Percentiles rank a stretch among this genome's conserved stretches.
These are phyloP conservation scores for Chenopodium album DNA, from an alignment of 148 eudicot species.

Conservation along the genomic window DNA sequence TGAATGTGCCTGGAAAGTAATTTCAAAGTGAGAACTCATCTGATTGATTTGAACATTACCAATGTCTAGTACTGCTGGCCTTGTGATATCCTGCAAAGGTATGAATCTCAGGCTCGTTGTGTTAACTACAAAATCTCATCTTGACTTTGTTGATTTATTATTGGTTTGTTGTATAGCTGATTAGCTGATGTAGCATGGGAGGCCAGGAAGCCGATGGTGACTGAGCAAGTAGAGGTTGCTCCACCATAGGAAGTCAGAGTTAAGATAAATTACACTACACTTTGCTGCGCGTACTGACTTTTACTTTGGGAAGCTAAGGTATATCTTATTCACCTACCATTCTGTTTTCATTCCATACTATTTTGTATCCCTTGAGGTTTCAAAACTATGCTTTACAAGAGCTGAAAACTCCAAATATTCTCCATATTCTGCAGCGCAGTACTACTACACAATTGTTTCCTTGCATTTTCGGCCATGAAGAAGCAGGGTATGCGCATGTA, in stretches of 20 bases:
- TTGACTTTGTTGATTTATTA: neutral
- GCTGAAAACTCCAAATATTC: neutral
- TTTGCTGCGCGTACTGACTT: slow-evolving; percentile 32
- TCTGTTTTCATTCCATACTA: neutral
- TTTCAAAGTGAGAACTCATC: neutral
- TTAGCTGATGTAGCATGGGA: slow-evolving; percentile 39
- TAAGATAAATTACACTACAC: slow-evolving; percentile 38
- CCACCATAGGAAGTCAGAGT: slow-evolving; percentile 41
- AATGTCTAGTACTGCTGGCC: slow-evolving; percentile 36
- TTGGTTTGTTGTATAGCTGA: slow-evolving; percentile 14
- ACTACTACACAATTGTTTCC: slow-evolving; percentile 35
- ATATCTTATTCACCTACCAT: neutral
- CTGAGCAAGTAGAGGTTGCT: slow-evolving; percentile 40
- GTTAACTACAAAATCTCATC: neutral
- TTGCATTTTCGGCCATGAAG: slow-evolving; percentile 51
- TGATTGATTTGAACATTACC: neutral
- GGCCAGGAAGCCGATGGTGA: slow-evolving; percentile 48
- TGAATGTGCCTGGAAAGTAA: no score
- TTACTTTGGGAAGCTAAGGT: slow-evolving; percentile 48
- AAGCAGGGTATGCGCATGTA: slow-evolving; percentile 32
- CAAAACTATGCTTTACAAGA: neutral
- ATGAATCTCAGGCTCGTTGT: neutral
- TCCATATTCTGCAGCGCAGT: slow-evolving; percentile 23
- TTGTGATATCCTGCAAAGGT: slow-evolving; percentile 46
- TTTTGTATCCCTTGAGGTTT: neutral